Percentiles rank a stretch among this genome's conserved stretches.
Conservation (phyloP, 148 eudicot species). For the Chenopodium berlandieri region DNA sequence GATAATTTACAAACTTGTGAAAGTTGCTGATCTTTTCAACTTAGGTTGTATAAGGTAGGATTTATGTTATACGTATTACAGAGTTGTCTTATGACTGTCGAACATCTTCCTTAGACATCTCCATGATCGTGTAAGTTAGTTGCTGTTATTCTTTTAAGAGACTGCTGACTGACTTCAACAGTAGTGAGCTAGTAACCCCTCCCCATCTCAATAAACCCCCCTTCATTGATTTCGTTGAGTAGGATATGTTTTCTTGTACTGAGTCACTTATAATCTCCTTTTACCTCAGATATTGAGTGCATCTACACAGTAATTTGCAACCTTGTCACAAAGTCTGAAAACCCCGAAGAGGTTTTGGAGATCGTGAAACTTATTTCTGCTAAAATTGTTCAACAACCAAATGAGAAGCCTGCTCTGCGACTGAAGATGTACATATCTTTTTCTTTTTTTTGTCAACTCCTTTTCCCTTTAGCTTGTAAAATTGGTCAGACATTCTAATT, state of each 20-base stretch:
- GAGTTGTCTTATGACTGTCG: neutral
- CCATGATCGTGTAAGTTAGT: neutral
- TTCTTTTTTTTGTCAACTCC: neutral
- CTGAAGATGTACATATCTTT: conserved; percentile 58
- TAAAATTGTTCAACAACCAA: conserved; percentile 67
- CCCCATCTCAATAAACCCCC: neutral
- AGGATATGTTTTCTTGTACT: neutral
- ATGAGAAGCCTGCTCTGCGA: conserved; percentile 79
- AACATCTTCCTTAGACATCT: neutral
- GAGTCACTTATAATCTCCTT: neutral
- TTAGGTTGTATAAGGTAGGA: neutral
- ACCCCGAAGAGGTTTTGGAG: conserved; percentile 68
- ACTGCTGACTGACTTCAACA: neutral
- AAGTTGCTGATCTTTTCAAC: neutral
- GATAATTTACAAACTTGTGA: neutral
- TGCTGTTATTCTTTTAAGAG: neutral
- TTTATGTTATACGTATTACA: neutral
- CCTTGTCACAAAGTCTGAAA: conserved; percentile 71
- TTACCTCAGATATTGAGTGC: conserved; percentile 70
- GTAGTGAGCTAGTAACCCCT: neutral
- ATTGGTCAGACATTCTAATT: conserved; percentile 1
- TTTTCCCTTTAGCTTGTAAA: conserved; percentile 4
- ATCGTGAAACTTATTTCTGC: conserved; percentile 73
- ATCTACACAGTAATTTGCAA: conserved; percentile 76
- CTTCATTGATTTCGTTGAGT: neutral